Base-by-base conservation (phyloP, 176 grass and related monocot genomes). In the Avena insularis region DNA sequence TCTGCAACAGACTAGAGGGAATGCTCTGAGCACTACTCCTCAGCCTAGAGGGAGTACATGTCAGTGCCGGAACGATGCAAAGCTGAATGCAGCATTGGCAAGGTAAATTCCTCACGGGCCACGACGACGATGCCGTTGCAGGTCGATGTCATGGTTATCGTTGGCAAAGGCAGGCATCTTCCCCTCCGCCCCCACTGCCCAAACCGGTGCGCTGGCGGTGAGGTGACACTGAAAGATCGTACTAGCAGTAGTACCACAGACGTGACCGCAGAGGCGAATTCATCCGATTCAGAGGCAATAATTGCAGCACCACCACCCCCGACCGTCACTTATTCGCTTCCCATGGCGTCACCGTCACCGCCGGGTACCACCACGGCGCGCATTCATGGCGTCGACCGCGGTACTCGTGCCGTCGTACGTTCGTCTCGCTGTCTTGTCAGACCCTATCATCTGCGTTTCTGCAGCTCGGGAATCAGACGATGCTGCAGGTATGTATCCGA, bases 311-410 rank as follows among this genome's bases (percentile, higher is more conserved):
- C 72, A 27, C 47, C 47, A 4, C 14, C 15, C 15, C 25, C 47
- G 47, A 75, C 72, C 47, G 13, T 53, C 72, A 27, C 21, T 25
- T 27, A 75, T 29, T 75, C 23, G n/a, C 6, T 7, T 25, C 71
- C 47, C 71, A 75, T 51, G 72, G 48, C 48, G 73, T 76, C 73
- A 31, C 73, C 73, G 73, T 67, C 64, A 57, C 68, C 36, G 68
- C 9, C 68, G 0, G 1, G 35, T 31, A 65, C 60, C 55, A 5
- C 16, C 54, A 4, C 49, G 38, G 6, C 71, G 29, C 23, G 48
- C 73, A 17, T 76, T 76, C 48, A 76, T 54, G 8, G 73, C 48
- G 14, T 43, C 40, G 40, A 43, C 48, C 20, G 16, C 35, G 1
- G 36, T 33, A 2, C 63, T 4, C 59, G 59, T 21, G 9, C 17